Conservation (phyloP, 163 green algal genomes). For the Coccomyxa subellipsoidea region DNA sequence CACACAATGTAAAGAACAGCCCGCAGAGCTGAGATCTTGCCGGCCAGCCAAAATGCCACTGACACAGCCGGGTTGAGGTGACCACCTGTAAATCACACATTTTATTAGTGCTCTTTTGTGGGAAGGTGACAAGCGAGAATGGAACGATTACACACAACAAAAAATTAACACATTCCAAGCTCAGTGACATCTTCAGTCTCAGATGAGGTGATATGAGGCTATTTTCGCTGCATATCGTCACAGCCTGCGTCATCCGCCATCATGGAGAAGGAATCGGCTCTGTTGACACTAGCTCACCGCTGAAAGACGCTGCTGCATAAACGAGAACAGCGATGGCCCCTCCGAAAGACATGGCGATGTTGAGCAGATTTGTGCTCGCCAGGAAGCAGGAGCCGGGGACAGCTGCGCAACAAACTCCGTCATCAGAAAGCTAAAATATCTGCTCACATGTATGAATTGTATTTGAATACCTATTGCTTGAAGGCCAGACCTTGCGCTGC, state of each 20-base stretch:
- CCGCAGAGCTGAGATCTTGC: not conserved
- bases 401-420: not conserved
- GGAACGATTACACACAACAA: not conserved
- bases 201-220: too few relatives aligned
- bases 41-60: not conserved
- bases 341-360: conserved; percentile 19
- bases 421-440: not conserved
- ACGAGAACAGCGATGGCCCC: conserved; percentile 17
- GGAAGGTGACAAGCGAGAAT: not conserved
- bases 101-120: not conserved
- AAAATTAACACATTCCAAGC: too few relatives aligned
- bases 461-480: too few relatives aligned
- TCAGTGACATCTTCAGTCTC: too few relatives aligned
- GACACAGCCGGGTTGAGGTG: not conserved
- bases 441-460: too few relatives aligned
- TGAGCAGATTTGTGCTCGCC: not conserved
- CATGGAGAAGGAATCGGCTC: too few relatives aligned
- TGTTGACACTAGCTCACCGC: conserved; percentile 10
- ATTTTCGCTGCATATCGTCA: not conserved
- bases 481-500: too few relatives aligned
- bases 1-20: not conserved
- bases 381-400: not conserved
- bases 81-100: not conserved
- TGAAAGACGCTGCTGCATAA: conserved; percentile 17
- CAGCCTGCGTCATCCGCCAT: not conserved